Percentiles rank a stretch among this genome's conserved stretches.
phyloP scores from a whole-genome alignment of 305 asterid genomes.

The Euphrasia arctica region DNA sequence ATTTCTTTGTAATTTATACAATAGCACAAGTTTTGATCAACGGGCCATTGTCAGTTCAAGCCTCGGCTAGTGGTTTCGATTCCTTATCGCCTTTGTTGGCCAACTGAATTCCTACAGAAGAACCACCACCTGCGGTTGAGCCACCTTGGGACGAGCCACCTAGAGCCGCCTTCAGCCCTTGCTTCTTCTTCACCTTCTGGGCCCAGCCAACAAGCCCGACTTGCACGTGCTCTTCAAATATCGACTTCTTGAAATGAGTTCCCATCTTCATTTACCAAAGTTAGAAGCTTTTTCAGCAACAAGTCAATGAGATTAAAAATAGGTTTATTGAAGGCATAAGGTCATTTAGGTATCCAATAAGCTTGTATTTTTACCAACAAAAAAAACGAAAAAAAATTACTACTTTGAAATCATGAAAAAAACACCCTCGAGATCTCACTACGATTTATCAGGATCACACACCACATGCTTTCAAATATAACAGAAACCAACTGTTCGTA shows the following conservation, averaged over 20 bases:
- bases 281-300: background rate
- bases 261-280: constrained; percentile 64
- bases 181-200: constrained; percentile 54
- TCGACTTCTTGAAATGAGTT: constrained; percentile 86
- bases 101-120: constrained; percentile 47
- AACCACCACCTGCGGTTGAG: constrained; percentile 33
- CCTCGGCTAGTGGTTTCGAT: constrained; percentile 22
- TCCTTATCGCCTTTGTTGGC: constrained; percentile 22
- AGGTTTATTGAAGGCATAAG: constrained; percentile 5
- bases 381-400: too few species aligned
- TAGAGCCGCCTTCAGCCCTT: constrained; percentile 44
- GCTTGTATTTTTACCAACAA: too few species aligned
- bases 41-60: constrained; percentile 25
- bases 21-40: too few species aligned
- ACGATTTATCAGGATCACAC: too few species aligned
- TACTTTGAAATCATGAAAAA: too few species aligned
- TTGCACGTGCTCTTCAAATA: constrained; percentile 85
- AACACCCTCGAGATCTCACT: too few species aligned
- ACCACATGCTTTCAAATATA: too few species aligned
- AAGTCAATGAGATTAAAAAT: background rate
- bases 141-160: constrained; percentile 40
- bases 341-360: too few species aligned
- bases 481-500: too few species aligned
- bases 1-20: too few species aligned
- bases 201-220: constrained; percentile 88